A percentile compares a stretch with the other conserved stretches of the same genome.
phyloP scores from a whole-genome alignment of 306 rosid species.

The Vicia faba region DNA sequence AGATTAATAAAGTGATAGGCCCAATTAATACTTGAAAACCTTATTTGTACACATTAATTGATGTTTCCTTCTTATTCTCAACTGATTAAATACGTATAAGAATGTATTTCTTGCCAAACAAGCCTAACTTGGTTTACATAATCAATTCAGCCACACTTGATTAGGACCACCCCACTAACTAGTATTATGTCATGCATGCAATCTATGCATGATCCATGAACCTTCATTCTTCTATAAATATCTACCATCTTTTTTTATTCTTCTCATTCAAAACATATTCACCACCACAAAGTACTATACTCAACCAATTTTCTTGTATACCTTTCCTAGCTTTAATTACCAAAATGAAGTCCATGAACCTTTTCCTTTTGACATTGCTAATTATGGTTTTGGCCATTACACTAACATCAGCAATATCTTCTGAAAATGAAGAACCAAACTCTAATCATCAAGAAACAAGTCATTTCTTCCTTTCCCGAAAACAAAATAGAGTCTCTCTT shows the following conservation, averaged over 20 bases:
- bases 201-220: not conserved
- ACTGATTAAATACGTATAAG: not conserved
- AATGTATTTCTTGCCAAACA: conserved; percentile 19
- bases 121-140: conserved; percentile 41
- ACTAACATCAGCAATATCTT: conserved; percentile 38
- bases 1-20: no score
- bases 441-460: conserved; percentile 40
- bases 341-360: conserved; percentile 45
- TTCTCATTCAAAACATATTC: conserved; percentile 34
- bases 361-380: conserved; percentile 45
- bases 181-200: conserved; percentile 8
- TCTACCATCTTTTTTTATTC: not conserved
- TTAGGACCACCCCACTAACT: conserved; percentile 46
- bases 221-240: conserved; percentile 45
- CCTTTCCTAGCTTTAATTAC: not conserved
- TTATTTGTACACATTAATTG: no score
- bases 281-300: not conserved
- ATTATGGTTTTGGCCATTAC: conserved; percentile 45
- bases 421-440: not conserved
- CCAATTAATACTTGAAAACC: no score
- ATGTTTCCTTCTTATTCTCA: no score
- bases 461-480: conserved; percentile 39
- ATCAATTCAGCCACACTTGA: conserved; percentile 28
- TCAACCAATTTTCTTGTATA: not conserved
- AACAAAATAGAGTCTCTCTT: not conserved